phyloP scores from a whole-genome alignment of 164 flowering plant species.

The Magnolia sinica region DNA sequence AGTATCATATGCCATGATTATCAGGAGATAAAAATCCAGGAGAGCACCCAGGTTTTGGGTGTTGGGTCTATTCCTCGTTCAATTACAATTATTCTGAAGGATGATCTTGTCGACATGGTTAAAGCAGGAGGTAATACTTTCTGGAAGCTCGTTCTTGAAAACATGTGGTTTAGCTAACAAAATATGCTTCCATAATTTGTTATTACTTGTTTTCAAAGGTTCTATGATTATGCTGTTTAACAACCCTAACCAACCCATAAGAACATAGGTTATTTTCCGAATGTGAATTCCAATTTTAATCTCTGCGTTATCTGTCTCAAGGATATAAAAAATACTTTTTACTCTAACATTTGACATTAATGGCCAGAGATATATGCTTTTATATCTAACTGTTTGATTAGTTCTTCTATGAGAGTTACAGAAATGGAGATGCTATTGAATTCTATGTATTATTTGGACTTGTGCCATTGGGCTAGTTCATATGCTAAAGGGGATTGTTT shows the following conservation, averaged over 20 bases:
- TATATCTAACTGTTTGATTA: too few relatives aligned
- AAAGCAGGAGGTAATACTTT: slow-evolving; percentile 85
- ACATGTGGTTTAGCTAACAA: background rate
- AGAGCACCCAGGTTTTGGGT: slow-evolving; percentile 79
- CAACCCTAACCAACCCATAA: background rate
- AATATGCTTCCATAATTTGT: background rate
- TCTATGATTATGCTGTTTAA: background rate
- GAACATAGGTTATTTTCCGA: too few relatives aligned
- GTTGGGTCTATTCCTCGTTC: slow-evolving; percentile 99
- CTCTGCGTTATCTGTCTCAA: too few relatives aligned
- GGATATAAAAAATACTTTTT: too few relatives aligned
- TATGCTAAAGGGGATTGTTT: too few relatives aligned
- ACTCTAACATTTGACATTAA: too few relatives aligned
- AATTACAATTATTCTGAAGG: slow-evolving; percentile 69
- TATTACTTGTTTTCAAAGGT: background rate
- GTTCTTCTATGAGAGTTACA: too few relatives aligned
- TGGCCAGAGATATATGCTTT: too few relatives aligned
- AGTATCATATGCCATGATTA: slow-evolving; percentile 78
- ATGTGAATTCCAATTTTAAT: too few relatives aligned
- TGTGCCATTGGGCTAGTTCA: too few relatives aligned
- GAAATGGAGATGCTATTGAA: too few relatives aligned
- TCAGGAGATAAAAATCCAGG: slow-evolving; percentile 98
- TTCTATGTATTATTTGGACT: too few relatives aligned
- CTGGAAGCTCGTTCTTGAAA: slow-evolving; percentile 1
- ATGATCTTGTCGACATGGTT: slow-evolving; percentile 94